Evolutionary conservation across 2,329 filamentous ascomycete genomes (phyloP).

Genomic region (Blastomyces silverae): DNA sequence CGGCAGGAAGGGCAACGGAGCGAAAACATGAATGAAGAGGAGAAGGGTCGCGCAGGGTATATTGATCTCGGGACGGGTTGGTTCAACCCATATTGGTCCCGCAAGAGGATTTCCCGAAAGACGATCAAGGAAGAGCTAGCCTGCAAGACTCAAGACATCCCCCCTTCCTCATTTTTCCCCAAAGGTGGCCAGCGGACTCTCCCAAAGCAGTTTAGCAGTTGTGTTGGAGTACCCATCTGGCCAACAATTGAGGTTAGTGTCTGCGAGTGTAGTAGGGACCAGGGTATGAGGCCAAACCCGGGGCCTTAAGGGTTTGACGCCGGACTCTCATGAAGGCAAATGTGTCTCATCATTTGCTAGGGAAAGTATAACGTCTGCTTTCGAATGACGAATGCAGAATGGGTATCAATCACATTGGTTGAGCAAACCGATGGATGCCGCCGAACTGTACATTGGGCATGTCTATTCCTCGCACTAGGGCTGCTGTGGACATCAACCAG

Average conservation of each 20-base stretch:
- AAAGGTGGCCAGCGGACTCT: not conserved
- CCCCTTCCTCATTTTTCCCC: constrained; percentile 8
- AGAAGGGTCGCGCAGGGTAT: not conserved
- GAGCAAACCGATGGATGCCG: constrained; percentile 7
- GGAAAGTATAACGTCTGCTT: not conserved
- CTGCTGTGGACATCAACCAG: constrained; percentile 1
- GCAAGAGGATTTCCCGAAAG: not conserved
- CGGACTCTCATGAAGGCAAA: constrained; percentile 13
- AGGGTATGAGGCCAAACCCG: constrained; percentile 14
- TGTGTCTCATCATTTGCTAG: constrained; percentile 17
- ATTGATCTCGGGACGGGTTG: constrained; percentile 3
- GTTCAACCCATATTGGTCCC: constrained; percentile 2
- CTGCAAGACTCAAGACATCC: constrained; percentile 11
- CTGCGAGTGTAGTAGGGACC: constrained; percentile 4
- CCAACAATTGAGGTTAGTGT: constrained; percentile 6
- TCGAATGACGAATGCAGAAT: constrained; percentile 9
- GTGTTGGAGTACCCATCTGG: not conserved
- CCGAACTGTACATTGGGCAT: not conserved
- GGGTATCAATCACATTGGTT: constrained; percentile 11
- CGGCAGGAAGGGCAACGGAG: not conserved
- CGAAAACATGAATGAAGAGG: constrained; percentile 9
- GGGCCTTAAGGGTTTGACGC: constrained; percentile 17
- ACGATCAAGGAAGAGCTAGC: constrained; percentile 1
- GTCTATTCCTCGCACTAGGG: not conserved
- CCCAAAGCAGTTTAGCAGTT: not conserved